These are phyloP conservation scores for Dispira simplex DNA, from an alignment of 192 early-diverging fungal genomes.

Conservation along the genomic window DNA sequence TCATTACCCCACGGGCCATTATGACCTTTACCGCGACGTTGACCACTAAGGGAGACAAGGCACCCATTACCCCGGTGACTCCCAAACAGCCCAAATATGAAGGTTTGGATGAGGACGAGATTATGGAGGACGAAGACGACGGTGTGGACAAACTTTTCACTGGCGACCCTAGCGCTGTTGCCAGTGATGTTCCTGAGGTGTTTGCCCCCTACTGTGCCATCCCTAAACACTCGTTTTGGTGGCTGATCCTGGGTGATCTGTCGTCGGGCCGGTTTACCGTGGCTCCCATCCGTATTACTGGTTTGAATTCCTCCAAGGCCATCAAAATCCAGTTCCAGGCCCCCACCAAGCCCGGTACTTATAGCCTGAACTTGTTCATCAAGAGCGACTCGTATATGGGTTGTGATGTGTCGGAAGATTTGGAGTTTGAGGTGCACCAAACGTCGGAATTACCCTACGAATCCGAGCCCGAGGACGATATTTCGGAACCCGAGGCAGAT, in stretches of 20 bases:
- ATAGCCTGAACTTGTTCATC: constrained; percentile 66
- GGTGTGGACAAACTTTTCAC: constrained; percentile 26
- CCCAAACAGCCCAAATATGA: constrained; percentile 1
- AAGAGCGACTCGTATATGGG: constrained; percentile 84
- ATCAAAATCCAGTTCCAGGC: constrained; percentile 86
- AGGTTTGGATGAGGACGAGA: neutral
- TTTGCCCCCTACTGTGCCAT: constrained; percentile 32
- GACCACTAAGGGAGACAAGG: constrained; percentile 7
- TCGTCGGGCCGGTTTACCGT: constrained; percentile 73
- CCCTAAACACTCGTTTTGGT: constrained; percentile 76
- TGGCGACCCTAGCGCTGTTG: constrained; percentile 15
- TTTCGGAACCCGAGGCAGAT: constrained; percentile 93
- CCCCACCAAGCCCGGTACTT: constrained; percentile 68
- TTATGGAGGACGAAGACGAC: constrained; percentile 6
- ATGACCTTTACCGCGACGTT: constrained; percentile 52
- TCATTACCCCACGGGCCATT: constrained; percentile 61
- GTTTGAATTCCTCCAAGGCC: constrained; percentile 45
- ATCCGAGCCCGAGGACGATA: constrained; percentile 74
- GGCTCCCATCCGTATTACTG: constrained; percentile 57
- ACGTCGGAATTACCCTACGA: constrained; percentile 55
- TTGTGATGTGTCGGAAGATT: constrained; percentile 60
- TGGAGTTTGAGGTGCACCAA: constrained; percentile 60
- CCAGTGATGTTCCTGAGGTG: constrained; percentile 20
- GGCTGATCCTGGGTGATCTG: constrained; percentile 77
- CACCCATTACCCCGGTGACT: constrained; percentile 9